Base-by-base conservation (phyloP, 2,329 filamentous ascomycete species). In the Pleomassaria siparia region DNA sequence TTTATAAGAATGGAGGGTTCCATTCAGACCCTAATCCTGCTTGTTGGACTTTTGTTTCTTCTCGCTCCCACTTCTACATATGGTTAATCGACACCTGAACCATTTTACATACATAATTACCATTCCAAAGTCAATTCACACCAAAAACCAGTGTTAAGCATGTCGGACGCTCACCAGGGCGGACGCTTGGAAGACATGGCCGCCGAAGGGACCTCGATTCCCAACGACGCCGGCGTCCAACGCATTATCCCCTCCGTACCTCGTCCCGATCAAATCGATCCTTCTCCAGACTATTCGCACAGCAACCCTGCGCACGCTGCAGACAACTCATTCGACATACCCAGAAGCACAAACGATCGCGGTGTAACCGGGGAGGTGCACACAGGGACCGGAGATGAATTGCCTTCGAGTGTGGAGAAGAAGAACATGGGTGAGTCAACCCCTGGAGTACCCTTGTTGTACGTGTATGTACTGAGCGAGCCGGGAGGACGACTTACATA, bases 251-350 rank as follows among this genome's bases (percentile, higher is more conserved):
- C 76, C 12, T 79, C 77, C 2, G 71, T 75, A 2, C 70, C 77
- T 20, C 72, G 75, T 6, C 76, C 76, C 1, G 74, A 78, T 53
- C 74, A 80, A 51, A 61, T 63, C 35, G 64, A 72, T 32, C 59
- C 70, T 5, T 36, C 51, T 16, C 11, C 35, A 3, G 50, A 58
- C 36, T 69, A 60, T 46, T 62, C 72, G 37, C 58, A 60, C 22
- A 62, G 72, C 32, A 66, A 71, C 20, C 65, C 69, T 21, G 72
- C 72, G n/a, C 64, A 67, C 15, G 76, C 75, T 0, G 76, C 74
- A 7, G 74, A 76, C 49, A 80, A 81, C 49, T 59, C 69, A 7
- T 74, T 69, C 25, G 75, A 79, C 39, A 72, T 80, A 47, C 73
- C 79, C 3, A 60, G 67, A 29, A 52, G 56, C 9, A 45, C 55